Base-by-base conservation (phyloP, 768 basidiomycete genomes). In the Lactifluus hygrophoroides region DNA sequence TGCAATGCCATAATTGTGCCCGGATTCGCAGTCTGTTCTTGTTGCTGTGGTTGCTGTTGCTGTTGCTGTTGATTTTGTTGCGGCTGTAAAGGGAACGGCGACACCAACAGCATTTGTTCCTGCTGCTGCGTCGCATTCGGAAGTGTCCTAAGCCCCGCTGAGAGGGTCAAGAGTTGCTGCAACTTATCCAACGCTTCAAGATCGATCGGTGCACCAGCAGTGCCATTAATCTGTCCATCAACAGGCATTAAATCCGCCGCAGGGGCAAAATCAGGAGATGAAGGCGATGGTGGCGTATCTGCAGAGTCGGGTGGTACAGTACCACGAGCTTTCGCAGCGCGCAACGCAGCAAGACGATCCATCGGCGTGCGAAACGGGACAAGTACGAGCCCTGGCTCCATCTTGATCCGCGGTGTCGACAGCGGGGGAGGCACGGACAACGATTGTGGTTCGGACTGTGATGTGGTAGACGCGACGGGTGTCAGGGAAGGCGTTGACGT, bases 401-500 rank as follows among this genome's bases (percentile, higher is more conserved):
- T 14, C 34, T 57, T 51, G 7, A 57, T 38, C n/a, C 17, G 32
- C 16, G 55, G 40, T 3, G 38, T 32, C 17, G 55, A 34, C n/a
- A 49, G 10, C 23, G 55, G 28, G 3, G 23, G 49, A 16, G 38
- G 42, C 13, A 11, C 48, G 21, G 56, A 43, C 8, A n/a, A 10
- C 25, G 23, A 34, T 6, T 32, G 23, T 1, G 21, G 0, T 16
- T 42, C 55, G 14, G 54, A 21, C 1, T 28, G 55, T 14, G 46
- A 32, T 28, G 19, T 25, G 23, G 21, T 11, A n/a, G 56, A 43
- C 7, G 34, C 38, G n/a, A 37, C 23, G 19, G 32, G 43, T 13
- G 49, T 56, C 49, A 60, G 54, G 7, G 54, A 51, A 7, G 58
- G 58, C 9, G 58, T 56, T 9, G 58, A 45, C 2, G 58, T 56